Conservation (phyloP, 495 filamentous ascomycete species). For the Daldinia bambusicola region DNA sequence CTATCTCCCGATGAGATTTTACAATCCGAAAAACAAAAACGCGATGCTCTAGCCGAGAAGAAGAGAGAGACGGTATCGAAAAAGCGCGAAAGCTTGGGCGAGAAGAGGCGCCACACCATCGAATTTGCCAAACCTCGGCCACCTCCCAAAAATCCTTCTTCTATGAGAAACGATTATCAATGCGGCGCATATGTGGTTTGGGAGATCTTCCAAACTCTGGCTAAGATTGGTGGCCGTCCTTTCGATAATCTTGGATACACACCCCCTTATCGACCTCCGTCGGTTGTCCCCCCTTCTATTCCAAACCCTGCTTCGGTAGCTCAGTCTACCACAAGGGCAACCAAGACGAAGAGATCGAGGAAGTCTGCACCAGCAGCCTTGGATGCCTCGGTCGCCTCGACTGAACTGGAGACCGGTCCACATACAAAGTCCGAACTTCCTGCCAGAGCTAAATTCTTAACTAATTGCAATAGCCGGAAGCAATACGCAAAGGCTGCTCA, state of each 20-base stretch:
- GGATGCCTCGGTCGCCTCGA: not conserved
- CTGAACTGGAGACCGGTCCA: conserved; percentile 6
- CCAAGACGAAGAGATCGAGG: conserved; percentile 46
- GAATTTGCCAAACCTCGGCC: conserved; percentile 40
- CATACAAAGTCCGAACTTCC: not conserved
- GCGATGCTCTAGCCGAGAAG: conserved; percentile 46
- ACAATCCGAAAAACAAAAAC: conserved; percentile 50
- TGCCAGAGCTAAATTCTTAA: conserved; percentile 23
- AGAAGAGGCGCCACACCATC: conserved; percentile 36
- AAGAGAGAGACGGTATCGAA: conserved; percentile 41
- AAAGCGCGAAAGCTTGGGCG: conserved; percentile 47
- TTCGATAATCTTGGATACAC: conserved; percentile 47
- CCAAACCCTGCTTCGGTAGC: conserved; percentile 14
- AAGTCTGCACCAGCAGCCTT: conserved; percentile 45
- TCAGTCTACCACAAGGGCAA: conserved; percentile 15
- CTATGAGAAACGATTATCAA: conserved; percentile 50
- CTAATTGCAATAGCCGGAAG: conserved; percentile 31
- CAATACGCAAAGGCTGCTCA: conserved; percentile 40
- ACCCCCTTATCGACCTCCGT: conserved; percentile 20
- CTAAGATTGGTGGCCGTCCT: conserved; percentile 46
- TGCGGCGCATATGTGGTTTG: conserved; percentile 48
- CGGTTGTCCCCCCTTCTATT: conserved; percentile 47
- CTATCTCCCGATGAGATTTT: conserved; percentile 54
- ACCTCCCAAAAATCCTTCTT: conserved; percentile 46
- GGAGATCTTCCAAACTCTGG: conserved; percentile 48